phyloP scores from a whole-genome alignment of 2,329 filamentous ascomycete species.

The Sarocladium strictum region DNA sequence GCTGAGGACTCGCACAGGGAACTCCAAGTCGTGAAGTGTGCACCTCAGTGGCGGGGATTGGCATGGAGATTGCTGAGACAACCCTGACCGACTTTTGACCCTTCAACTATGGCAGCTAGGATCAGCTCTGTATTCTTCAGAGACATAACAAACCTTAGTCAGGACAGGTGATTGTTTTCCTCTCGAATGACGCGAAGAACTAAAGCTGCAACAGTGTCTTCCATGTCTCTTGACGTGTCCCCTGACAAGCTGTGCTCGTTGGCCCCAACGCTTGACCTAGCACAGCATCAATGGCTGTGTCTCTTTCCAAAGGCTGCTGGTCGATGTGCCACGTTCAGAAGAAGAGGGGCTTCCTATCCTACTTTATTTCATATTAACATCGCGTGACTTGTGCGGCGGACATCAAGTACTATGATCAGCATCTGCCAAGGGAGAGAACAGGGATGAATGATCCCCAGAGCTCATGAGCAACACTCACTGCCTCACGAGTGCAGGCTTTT shows the following conservation, averaged over 20 bases:
- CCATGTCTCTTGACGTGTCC: no score
- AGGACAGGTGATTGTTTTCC: no score
- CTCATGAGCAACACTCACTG: background rate
- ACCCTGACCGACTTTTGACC: conserved; percentile 1
- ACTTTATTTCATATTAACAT: background rate
- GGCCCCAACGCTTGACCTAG: background rate
- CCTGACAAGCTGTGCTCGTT: background rate
- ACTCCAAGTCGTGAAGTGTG: no score
- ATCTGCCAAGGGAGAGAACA: conserved; percentile 2
- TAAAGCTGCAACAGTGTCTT: no score
- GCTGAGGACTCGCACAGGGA: no score
- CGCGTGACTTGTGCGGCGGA: no score
- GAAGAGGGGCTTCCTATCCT: background rate
- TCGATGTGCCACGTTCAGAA: background rate
- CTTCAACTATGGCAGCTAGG: background rate
- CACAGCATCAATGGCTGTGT: background rate
- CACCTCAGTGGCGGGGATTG: conserved; percentile 1
- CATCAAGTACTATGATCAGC: background rate
- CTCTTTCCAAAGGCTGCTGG: background rate
- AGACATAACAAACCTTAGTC: no score
- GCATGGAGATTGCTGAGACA: conserved; percentile 1
- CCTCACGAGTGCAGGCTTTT: background rate
- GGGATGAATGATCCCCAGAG: background rate
- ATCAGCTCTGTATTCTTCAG: no score
- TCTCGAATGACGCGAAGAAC: no score